Base-by-base conservation (phyloP, 148 eudicot genomes). In the Rhododendron ovatum region DNA sequence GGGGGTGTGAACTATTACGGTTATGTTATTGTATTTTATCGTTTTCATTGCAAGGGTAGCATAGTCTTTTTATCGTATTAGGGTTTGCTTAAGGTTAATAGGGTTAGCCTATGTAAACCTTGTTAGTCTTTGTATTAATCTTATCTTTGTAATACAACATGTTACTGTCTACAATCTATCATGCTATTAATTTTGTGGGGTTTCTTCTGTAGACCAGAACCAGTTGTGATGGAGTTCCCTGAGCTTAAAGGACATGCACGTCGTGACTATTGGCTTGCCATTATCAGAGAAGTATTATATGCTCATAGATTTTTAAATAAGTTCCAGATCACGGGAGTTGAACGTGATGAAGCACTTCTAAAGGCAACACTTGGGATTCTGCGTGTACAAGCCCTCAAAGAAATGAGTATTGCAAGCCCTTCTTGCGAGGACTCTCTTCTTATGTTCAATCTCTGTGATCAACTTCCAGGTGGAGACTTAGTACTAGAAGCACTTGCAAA, bases 191-290 rank as follows among this genome's bases (percentile, higher is more conserved):
- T 78, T 33, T 76, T 35, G 87, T 87, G 84, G 43, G 63, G 53
- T 73, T 78, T 85, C 28, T 88, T 55, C 43, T 91, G 90, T 88
- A 96, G 99, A 89, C 85, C 94, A 83, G 98, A 96, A 85, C 98
- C 98, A 35, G 92, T 93, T 85, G 77, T 95, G 33, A 91, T 95
- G 98, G 98, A 96, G 91, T 94, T 96, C 87, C 99, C 99, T 79
- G 98, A 96, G 93, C 96, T 96, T 37, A 96, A 96, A 92, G 99
- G 99, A 78, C 98, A 96, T 87, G 88, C 93, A 80, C 97, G 98
- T 78, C 95, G 99, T 86, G 98, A 96, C 88, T 96, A 94, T 89
- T 96, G 98, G 98, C 88, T 96, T 79, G 94, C 98, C 51, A 91
- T 94, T 85, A 94, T 95, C 77, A 93, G 90, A 80, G 98, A 96